These are phyloP conservation scores for Scenedesmus sp. DNA, from an alignment of 163 green algal species.

Conservation along the genomic window DNA sequence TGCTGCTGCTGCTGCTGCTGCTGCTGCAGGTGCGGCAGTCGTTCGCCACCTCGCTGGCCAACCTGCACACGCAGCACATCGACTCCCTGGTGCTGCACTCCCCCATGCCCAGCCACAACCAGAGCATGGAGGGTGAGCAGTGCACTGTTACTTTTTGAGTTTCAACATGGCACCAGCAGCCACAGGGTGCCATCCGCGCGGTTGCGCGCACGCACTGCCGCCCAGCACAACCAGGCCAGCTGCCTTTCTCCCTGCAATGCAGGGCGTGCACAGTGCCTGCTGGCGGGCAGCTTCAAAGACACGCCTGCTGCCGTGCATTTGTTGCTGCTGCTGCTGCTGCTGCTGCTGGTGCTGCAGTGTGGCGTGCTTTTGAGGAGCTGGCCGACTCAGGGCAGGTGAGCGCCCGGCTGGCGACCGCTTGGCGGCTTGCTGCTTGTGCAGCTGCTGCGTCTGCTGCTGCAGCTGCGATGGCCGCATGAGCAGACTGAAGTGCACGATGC, in stretches of 20 bases:
- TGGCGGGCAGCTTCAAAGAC: no score
- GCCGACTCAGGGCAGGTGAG: neutral
- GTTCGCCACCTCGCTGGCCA: neutral
- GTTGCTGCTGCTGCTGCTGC: conserved; percentile 2
- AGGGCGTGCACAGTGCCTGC: no score
- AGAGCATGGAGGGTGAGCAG: conserved; percentile 32
- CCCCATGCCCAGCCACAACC: conserved; percentile 15
- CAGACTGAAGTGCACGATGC: neutral
- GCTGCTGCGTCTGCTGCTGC: no score
- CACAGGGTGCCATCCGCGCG: no score
- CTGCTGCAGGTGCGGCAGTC: conserved; percentile 37
- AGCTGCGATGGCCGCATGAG: no score
- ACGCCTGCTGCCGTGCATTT: neutral
- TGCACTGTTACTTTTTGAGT: neutral
- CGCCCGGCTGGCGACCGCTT: neutral
- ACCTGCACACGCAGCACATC: conserved; percentile 25
- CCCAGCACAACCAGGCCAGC: no score
- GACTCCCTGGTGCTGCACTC: conserved; percentile 44
- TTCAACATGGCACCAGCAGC: neutral
- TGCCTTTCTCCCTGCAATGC: no score
- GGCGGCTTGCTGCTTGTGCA: no score
- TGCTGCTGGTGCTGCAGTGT: conserved; percentile 36
- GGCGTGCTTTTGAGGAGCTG: conserved; percentile 34
- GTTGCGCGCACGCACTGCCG: no score
- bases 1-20: neutral